Evolutionary conservation across 495 filamentous ascomycete species (phyloP), one percentile per base, ranked within the genome.

Genomic region (Pyrenopolyporus hunteri): DNA sequence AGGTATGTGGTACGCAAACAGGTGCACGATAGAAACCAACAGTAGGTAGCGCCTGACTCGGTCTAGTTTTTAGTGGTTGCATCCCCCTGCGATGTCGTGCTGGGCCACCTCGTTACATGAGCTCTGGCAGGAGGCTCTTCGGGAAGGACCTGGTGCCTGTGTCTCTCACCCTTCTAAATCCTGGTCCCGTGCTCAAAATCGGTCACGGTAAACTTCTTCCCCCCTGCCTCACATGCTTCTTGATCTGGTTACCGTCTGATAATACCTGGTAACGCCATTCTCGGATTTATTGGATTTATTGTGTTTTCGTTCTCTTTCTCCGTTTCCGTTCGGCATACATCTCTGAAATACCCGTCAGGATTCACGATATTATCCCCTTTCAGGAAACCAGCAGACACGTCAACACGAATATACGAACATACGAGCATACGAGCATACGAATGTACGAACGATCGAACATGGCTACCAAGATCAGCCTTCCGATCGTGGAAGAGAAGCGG

Each of bases 401-500:
- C n/a, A n/a, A n/a, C n/a, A n/a, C n/a, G n/a, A n/a, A n/a, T n/a
- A n/a, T n/a, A n/a, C n/a, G n/a, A n/a, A n/a, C n/a, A n/a, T n/a
- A n/a, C n/a, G n/a, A n/a, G n/a, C n/a, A n/a, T n/a, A n/a, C n/a
- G n/a, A n/a, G n/a, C n/a, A n/a, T n/a, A n/a, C n/a, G n/a, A n/a
- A n/a, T n/a, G n/a, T n/a, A 25, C 26, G 8, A 42, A 59, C 17
- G 28, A 51, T 5, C 13, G 25, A 48, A 20, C 10, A 71, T 71
- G 69, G 57, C 66, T 26, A 63, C 59, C 26, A 69, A 64, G 22
- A 67, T 63, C 16, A 56, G 52, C 28, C 69, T 71, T 14, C 69
- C 64, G 7, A 49, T 56, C 17, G 51, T 58, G 48, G 75, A 78
- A 16, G 73, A 76, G 17, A 76, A 74, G 49, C 69, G 66, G 14